Conservation (phyloP, 73 alveolate genomes). For the Diophrys sp. region DNA sequence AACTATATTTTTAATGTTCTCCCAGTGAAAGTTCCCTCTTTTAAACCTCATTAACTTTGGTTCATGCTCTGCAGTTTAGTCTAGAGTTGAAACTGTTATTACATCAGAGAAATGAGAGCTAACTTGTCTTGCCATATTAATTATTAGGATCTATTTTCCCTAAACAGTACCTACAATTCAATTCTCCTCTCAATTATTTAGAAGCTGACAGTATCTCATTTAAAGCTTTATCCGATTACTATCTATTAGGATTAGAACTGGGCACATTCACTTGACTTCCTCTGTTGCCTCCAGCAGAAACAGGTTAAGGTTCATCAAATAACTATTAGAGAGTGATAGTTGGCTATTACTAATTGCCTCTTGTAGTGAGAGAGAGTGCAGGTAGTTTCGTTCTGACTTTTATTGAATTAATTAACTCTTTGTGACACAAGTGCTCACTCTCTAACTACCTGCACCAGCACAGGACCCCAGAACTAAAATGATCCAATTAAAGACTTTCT, state of each 20-base stretch:
- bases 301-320: background rate
- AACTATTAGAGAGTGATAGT: background rate
- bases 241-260: background rate
- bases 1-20: no score
- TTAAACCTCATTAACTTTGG: no score
- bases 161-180: slow-evolving; percentile 6
- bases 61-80: no score
- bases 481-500: background rate
- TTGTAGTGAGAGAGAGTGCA: no score
- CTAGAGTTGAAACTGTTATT: no score
- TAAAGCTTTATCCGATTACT: background rate
- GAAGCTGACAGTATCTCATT: background rate
- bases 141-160: no score
- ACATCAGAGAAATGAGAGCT: no score
- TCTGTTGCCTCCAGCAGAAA: no score
- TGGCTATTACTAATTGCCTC: background rate
- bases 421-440: background rate
- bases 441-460: background rate
- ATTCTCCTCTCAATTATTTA: slow-evolving; percentile 1
- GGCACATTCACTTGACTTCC: background rate
- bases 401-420: background rate
- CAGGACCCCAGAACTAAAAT: background rate
- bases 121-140: no score
- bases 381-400: background rate
- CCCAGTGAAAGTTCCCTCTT: no score